A percentile compares a stretch with the other conserved stretches of the same genome.
Conservation (phyloP, 2,329 filamentous ascomycete species). For the Daldinia sp. region DNA sequence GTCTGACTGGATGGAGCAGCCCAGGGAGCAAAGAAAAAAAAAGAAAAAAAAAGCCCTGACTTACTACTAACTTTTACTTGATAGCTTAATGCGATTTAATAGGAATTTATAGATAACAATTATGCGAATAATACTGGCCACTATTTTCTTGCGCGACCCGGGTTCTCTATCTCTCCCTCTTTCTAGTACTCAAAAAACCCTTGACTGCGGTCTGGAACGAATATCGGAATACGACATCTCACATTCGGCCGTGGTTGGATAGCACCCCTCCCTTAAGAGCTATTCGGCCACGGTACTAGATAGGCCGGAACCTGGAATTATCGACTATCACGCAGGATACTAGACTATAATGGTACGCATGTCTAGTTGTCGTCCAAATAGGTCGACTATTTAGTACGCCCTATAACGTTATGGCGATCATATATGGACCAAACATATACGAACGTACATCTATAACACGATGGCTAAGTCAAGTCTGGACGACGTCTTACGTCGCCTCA, state of each 20-base stretch:
- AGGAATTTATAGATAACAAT: constrained; percentile 7
- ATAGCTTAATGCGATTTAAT: constrained; percentile 13
- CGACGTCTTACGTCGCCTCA: constrained; percentile 31
- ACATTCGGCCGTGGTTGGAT: constrained; percentile 33
- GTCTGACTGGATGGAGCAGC: constrained; percentile 9
- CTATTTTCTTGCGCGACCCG: constrained; percentile 10
- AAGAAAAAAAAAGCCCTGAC: no score
- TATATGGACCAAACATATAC: constrained; percentile 13
- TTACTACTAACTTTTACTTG: constrained; percentile 6
- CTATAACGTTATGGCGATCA: constrained; percentile 10
- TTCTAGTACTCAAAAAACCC: constrained; percentile 5
- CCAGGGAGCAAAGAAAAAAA: background rate
- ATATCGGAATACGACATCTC: constrained; percentile 33
- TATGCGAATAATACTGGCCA: constrained; percentile 12
- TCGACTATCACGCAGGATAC: background rate
- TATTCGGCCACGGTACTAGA: constrained; percentile 18
- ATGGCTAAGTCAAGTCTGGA: constrained; percentile 4
- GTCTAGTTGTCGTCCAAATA: constrained; percentile 4
- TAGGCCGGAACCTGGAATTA: constrained; percentile 10
- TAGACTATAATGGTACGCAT: constrained; percentile 2
- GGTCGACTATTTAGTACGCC: constrained; percentile 1
- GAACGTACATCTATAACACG: constrained; percentile 1
- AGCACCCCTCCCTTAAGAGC: constrained; percentile 33
- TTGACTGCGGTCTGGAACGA: constrained; percentile 14
- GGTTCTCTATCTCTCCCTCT: background rate